A percentile compares a stretch with the other conserved stretches of the same genome.
Conservation (phyloP, 208 protist species). For the Polymyxa betae region DNA sequence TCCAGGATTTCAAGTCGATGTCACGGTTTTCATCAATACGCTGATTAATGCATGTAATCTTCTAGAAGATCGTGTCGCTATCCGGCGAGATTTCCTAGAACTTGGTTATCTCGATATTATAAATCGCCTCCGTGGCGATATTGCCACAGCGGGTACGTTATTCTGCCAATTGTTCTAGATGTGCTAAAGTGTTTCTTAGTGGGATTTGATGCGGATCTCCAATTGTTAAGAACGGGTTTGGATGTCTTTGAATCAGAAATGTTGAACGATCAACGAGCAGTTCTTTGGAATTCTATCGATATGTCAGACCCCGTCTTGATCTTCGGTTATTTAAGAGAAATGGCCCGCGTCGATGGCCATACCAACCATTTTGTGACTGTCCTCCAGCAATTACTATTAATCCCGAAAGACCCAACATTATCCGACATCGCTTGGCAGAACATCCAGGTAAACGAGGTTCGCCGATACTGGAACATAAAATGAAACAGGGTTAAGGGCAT, state of each 20-base stretch:
- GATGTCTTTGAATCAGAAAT: slow-evolving; percentile 49
- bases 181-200: not conserved
- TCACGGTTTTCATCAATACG: slow-evolving; percentile 38
- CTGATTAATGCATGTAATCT: slow-evolving; percentile 47
- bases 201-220: slow-evolving; percentile 18
- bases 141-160: not conserved
- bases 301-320: not conserved
- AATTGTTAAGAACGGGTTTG: not conserved
- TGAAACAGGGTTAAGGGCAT: not conserved
- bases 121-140: slow-evolving; percentile 18
- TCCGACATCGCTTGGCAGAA: slow-evolving; percentile 43
- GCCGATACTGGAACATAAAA: not conserved
- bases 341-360: not conserved
- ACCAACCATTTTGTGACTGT: not conserved
- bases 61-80: slow-evolving; percentile 29
- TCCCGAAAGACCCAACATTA: slow-evolving; percentile 34
- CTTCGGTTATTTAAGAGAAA: slow-evolving; percentile 26
- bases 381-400: slow-evolving; percentile 37
- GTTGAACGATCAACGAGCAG: slow-evolving; percentile 5
- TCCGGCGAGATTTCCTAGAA: slow-evolving; percentile 35
- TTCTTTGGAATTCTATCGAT: not conserved
- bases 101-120: slow-evolving; percentile 46
- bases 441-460: not conserved
- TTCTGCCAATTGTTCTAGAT: not conserved
- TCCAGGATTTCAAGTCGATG: slow-evolving; percentile 48